Conservation (phyloP, 257 asterid species). For the Ballota nigra region DNA sequence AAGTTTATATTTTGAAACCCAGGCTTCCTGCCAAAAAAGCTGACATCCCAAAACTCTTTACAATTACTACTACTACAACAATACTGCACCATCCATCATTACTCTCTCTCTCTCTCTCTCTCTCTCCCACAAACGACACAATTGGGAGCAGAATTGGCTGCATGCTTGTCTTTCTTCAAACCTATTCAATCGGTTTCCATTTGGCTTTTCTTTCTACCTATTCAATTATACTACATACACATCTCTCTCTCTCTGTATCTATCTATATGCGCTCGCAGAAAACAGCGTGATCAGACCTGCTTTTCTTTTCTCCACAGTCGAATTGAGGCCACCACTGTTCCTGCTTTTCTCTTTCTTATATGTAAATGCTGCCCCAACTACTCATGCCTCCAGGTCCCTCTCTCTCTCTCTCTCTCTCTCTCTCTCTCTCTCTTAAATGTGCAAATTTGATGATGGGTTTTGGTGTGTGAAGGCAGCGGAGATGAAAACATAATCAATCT, state of each 20-base stretch:
- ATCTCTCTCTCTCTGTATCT: neutral
- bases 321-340: constrained; percentile 32
- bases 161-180: constrained; percentile 36
- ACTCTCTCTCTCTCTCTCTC: constrained; percentile 17
- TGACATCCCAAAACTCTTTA: constrained; percentile 39
- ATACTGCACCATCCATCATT: neutral
- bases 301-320: constrained; percentile 29
- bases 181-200: constrained; percentile 28
- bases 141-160: constrained; percentile 29
- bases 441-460: constrained; percentile 21
- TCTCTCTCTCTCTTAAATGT: neutral
- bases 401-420: neutral
- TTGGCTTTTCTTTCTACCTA: constrained; percentile 18
- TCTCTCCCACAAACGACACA: constrained; percentile 4
- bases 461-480: constrained; percentile 16
- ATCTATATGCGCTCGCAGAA: neutral
- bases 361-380: constrained; percentile 33
- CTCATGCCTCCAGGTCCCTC: constrained; percentile 30
- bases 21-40: constrained; percentile 34
- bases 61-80: constrained; percentile 20
- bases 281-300: constrained; percentile 24
- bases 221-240: neutral
- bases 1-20: neutral
- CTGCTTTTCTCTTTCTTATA: constrained; percentile 25
- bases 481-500: constrained; percentile 32